Evolutionary conservation across 2,329 filamentous ascomycete genomes (phyloP).

Genomic region (Talaromyces sp.): DNA sequence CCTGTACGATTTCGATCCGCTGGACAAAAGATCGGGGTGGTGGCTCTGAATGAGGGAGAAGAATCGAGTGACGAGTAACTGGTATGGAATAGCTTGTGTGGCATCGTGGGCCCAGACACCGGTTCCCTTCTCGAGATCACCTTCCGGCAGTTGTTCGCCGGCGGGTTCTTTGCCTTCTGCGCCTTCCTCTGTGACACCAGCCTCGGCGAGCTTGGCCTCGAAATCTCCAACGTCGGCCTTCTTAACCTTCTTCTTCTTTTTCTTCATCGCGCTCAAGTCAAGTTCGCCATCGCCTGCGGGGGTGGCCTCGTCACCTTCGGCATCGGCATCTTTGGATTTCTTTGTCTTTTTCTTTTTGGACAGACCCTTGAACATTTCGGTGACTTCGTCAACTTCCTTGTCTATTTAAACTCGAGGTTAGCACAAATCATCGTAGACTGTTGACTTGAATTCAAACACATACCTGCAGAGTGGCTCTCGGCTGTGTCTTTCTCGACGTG

Average conservation of each 20-base stretch:
- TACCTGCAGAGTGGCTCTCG: constrained; percentile 72
- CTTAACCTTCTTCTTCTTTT: constrained; percentile 77
- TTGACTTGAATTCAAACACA: constrained; percentile 31
- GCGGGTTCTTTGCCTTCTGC: constrained; percentile 55
- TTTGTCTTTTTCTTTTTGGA: constrained; percentile 72
- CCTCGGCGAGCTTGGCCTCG: constrained; percentile 64
- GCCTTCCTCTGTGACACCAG: constrained; percentile 59
- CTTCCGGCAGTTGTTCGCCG: constrained; percentile 59
- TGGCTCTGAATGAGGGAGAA: constrained; percentile 92
- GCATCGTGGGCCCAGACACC: constrained; percentile 87
- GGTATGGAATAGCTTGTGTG: constrained; percentile 76
- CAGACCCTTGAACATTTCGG: constrained; percentile 65
- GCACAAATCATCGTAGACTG: constrained; percentile 4
- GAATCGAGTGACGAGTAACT: constrained; percentile 83
- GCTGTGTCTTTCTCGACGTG: constrained; percentile 74
- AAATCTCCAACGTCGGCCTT: constrained; percentile 64
- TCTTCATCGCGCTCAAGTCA: constrained; percentile 68
- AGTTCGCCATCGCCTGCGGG: constrained; percentile 59
- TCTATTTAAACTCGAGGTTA: constrained; percentile 36
- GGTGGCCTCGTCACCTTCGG: constrained; percentile 49
- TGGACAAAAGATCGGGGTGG: constrained; percentile 91
- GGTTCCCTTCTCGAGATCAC: constrained; percentile 82
- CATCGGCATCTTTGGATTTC: constrained; percentile 54
- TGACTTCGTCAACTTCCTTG: constrained; percentile 63
- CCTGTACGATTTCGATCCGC: constrained; percentile 93